Conservation (phyloP, 306 rosid species). For the Sphenostylis stenocarpa region DNA sequence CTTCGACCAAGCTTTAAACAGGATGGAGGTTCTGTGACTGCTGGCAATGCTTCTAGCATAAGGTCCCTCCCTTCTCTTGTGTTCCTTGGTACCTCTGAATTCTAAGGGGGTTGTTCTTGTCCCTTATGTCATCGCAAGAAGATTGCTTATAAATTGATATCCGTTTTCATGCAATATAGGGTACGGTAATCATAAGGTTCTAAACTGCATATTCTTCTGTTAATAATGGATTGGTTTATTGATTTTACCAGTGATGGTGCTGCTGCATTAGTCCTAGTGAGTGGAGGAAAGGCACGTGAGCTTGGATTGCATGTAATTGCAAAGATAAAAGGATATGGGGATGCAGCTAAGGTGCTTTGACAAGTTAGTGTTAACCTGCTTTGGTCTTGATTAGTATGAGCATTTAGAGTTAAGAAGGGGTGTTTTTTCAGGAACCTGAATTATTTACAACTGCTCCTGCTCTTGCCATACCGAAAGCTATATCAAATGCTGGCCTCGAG, state of each 20-base stretch:
- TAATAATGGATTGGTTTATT: conserved; percentile 37
- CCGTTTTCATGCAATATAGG: conserved; percentile 4
- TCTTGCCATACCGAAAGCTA: conserved; percentile 84
- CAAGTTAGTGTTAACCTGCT: conserved; percentile 23
- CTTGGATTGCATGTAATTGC: conserved; percentile 86
- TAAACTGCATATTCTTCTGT: conserved; percentile 17
- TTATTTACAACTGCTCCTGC: conserved; percentile 87
- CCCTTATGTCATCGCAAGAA: neutral
- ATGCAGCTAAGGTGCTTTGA: conserved; percentile 83
- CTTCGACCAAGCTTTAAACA: conserved; percentile 84
- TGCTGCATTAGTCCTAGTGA: conserved; percentile 89
- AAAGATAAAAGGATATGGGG: conserved; percentile 83
- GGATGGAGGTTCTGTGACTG: conserved; percentile 83
- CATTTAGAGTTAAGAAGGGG: conserved; percentile 33
- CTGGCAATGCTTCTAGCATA: conserved; percentile 91
- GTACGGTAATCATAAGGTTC: neutral
- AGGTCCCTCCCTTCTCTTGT: conserved; percentile 44
- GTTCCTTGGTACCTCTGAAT: conserved; percentile 8
- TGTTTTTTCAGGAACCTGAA: conserved; percentile 76
- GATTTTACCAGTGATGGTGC: conserved; percentile 80
- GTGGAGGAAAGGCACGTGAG: conserved; percentile 78
- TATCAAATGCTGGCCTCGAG: conserved; percentile 78
- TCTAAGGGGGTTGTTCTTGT: neutral
- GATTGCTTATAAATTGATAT: neutral
- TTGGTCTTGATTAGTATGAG: conserved; percentile 29